Evolutionary conservation across 1,284 basidiomycete species (phyloP).

Genomic region (Phaffia rhodozyma): DNA sequence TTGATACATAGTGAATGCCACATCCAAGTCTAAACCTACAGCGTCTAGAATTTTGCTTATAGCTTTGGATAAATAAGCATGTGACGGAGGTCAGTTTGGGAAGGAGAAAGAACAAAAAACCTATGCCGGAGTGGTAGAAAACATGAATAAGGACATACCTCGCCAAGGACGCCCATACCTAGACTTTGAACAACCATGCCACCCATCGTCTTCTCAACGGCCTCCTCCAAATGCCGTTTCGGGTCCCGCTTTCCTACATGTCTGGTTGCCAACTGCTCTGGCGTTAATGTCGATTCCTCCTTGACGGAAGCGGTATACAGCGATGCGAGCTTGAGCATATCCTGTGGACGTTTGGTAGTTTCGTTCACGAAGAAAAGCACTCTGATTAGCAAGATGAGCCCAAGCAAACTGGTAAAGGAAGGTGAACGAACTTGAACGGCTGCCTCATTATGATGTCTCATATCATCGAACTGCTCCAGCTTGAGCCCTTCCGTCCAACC

Average conservation of each 20-base stretch:
- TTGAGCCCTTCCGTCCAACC: slow-evolving; percentile 96
- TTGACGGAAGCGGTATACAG: slow-evolving; percentile 93
- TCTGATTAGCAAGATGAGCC: background rate
- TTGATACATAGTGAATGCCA: no score
- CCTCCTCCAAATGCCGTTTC: slow-evolving; percentile 89
- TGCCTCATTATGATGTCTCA: slow-evolving; percentile 75
- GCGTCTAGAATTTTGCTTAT: background rate
- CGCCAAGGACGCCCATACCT: slow-evolving; percentile 80
- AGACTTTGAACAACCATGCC: slow-evolving; percentile 89
- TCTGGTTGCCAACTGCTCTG: slow-evolving; percentile 83
- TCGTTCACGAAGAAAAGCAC: background rate
- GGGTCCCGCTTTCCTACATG: slow-evolving; percentile 97
- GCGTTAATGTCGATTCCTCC: slow-evolving; percentile 81
- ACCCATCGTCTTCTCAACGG: slow-evolving; percentile 92
- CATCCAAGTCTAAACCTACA: no score
- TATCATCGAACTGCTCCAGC: slow-evolving; percentile 71
- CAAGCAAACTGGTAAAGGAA: background rate
- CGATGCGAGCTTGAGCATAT: slow-evolving; percentile 80
- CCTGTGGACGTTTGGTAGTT: slow-evolving; percentile 39
- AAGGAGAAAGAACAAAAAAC: no score
- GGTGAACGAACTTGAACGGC: slow-evolving; percentile 63
- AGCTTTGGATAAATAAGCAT: no score
- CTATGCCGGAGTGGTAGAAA: no score
- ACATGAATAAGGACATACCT: slow-evolving; percentile 30
- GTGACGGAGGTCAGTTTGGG: no score